Evolutionary conservation across 2,329 filamentous ascomycete genomes (phyloP).

Genomic region (Phyllosticta citrichinensis): DNA sequence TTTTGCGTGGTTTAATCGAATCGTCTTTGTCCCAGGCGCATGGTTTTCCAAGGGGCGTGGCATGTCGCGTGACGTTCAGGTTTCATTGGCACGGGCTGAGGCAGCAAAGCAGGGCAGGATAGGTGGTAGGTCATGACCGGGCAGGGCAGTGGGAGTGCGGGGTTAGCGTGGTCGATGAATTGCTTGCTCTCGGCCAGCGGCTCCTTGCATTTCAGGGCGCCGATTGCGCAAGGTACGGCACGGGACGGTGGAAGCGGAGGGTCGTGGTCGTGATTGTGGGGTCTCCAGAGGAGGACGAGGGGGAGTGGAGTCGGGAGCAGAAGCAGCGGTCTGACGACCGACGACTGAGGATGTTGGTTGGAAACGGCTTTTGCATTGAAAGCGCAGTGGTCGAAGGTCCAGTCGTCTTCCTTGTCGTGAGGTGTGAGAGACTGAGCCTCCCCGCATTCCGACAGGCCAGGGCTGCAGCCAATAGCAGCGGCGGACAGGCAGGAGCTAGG

Average conservation of each 20-base stretch:
- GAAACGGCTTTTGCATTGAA: neutral
- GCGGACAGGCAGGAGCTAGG: neutral
- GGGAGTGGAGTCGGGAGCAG: neutral
- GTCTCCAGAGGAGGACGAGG: neutral
- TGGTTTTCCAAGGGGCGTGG: neutral
- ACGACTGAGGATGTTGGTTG: no score
- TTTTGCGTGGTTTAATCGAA: neutral
- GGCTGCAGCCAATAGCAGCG: neutral
- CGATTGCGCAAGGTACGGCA: neutral
- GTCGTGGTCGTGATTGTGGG: neutral
- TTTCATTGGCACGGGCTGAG: neutral
- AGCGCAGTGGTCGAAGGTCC: neutral
- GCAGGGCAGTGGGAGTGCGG: neutral
- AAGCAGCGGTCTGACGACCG: neutral
- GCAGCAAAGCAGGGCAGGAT: neutral
- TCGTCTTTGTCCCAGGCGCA: neutral
- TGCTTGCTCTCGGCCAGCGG: neutral
- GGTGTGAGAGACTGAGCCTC: neutral
- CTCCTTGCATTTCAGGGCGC: neutral
- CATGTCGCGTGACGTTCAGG: neutral
- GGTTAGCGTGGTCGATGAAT: neutral
- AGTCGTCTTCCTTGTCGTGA: neutral
- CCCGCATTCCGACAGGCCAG: constrained; percentile 5
- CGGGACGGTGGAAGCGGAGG: neutral
- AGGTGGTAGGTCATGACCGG: neutral